Evolutionary conservation across 768 basidiomycete genomes (phyloP).

Genomic region (Daedaleopsis nitida): DNA sequence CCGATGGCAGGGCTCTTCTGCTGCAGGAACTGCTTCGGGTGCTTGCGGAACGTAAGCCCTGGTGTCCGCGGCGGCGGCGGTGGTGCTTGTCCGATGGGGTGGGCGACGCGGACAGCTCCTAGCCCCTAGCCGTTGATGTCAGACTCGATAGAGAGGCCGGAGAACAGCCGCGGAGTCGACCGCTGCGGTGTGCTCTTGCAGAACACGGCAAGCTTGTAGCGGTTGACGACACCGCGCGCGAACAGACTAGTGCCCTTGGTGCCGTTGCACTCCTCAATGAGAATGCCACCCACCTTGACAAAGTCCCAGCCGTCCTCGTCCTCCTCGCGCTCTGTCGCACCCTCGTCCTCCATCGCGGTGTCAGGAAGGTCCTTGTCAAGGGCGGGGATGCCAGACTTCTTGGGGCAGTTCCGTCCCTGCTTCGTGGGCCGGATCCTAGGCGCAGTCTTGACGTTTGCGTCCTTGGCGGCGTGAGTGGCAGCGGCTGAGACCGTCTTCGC

Average conservation of each 20-base stretch:
- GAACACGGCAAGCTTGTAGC: conserved; percentile 84
- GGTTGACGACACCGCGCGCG: conserved; percentile 87
- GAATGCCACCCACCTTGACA: conserved; percentile 66
- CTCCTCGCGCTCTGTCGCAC: conserved; percentile 50
- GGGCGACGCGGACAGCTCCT: conserved; percentile 43
- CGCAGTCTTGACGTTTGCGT: conserved; percentile 19
- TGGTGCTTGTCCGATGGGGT: conserved; percentile 54
- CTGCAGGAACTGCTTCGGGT: conserved; percentile 70
- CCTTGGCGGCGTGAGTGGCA: conserved; percentile 21
- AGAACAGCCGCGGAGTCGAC: conserved; percentile 48
- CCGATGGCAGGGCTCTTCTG: conserved; percentile 62
- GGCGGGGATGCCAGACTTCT: conserved; percentile 83
- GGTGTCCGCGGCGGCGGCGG: conserved; percentile 70
- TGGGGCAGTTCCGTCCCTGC: conserved; percentile 52
- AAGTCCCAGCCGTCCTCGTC: conserved; percentile 94
- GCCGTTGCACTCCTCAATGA: conserved; percentile 79
- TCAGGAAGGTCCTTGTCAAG: conserved; percentile 73
- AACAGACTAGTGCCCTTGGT: conserved; percentile 82
- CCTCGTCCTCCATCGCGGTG: conserved; percentile 45
- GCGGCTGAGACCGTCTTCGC: conserved; percentile 16
- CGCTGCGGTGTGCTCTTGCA: conserved; percentile 73
- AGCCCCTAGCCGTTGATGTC: conserved; percentile 40
- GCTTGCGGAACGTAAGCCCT: conserved; percentile 71
- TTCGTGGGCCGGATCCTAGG: conserved; percentile 18
- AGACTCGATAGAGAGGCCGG: conserved; percentile 60